Base-by-base conservation (phyloP, 148 eudicot genomes). In the Rheum nobile region DNA sequence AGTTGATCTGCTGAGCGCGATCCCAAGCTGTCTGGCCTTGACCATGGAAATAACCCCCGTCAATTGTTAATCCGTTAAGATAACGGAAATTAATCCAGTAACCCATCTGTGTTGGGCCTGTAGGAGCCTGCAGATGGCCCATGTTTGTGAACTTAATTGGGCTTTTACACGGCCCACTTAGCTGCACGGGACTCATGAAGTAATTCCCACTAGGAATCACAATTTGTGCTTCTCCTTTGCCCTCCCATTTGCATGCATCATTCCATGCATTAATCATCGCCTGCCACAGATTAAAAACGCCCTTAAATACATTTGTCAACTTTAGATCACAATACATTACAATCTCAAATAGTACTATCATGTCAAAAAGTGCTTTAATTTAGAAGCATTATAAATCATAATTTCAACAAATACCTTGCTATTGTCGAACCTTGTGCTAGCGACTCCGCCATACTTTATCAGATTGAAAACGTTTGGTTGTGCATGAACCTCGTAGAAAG, bases 221-320 rank as follows among this genome's bases (percentile, higher is more conserved):
- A 44, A 91, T 9, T 69, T 34, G 59, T 44, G 82, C 77, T 59
- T 29, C 75, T 28, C 77, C 48, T 74, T n/a, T 85, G 0, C 76
- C 94, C 1, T 71, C 48, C 74, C 77, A 83, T 21, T 72, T 57
- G 75, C 97, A 91, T 59, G 89, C 90, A 74, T 78, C 83, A 1
- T 50, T 65, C 94, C 94, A 91, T 47, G 94, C 87, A 31, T 52
- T 81, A 9, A 73, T 21, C 21, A 91, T 76, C 19, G 90, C 88
- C 97, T 88, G n/a, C 19, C 26, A 63, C 10, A 50, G 22, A 1
- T 35, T 29, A 16, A 67, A 10, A 37, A 41, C 42, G 28, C 11
- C 6, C 6, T 37, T 37, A 35, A 8, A 11, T 44, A 4, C 24
- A 54, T 9, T 55, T 26, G 41, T 31, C 9, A 67, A 6, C 17